Base-by-base conservation (phyloP, 192 early-diverging fungal genomes). In the Piromyces finnis region DNA sequence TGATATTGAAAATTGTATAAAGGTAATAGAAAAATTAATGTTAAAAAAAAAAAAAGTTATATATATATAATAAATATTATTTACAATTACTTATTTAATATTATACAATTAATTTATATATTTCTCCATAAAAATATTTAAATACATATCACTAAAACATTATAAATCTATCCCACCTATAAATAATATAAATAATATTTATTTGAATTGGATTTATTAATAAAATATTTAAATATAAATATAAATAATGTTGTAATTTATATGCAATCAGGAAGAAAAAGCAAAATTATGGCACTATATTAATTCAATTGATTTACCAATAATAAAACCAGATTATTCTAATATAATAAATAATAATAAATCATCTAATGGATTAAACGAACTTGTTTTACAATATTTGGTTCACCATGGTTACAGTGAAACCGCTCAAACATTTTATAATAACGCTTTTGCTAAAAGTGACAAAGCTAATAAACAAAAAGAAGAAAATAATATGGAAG, bases 401-500 rank as follows among this genome's bases (percentile, higher is more conserved):
- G 82, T 95, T 79, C 94, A 97, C 80, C 92, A 90, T 81, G 96
- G 96, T 77, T 94, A 92, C 81, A 88, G 86, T 28, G 90, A 91
- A 36, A 94, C 94, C 26, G 94, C 96, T 0, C 86, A 89, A 26
- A 89, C 89, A 0, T 90, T 98, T 79, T 81, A 83, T n/a, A 81
- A 79, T 28, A 83, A 88, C 29, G 68, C 80, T 32, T 29, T 77
- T 32, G 59, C 79, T 27, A 36, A 82, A 79, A n/a, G 26, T 68
- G 29, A 77, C n/a, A 29, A 29, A 41, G 30, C 27, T 36, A 83
- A 26, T 78, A 77, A 84, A 32, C 30, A 32, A 82, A 32, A 13
- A 14, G 28, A 68, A 59, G 83, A 30, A 30, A 82, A 83, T 32
- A 80, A 80, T 27, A 59, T 82, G 81, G 78, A 80, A 79, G 80